Base-by-base conservation (phyloP, 768 basidiomycete genomes). In the Collybia sp. region DNA sequence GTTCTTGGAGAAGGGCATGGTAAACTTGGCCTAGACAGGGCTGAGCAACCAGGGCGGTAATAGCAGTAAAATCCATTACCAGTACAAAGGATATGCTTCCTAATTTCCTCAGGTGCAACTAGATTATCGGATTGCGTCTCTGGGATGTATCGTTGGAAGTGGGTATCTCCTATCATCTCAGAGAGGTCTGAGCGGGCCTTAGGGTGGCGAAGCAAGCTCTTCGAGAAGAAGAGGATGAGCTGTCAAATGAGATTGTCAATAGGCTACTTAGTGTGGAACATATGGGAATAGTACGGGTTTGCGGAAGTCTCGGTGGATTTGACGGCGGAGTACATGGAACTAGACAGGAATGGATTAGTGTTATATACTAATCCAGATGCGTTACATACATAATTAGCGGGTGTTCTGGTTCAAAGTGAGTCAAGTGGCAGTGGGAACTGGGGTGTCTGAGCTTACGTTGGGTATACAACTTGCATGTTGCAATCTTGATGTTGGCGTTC, bases 391-490 rank as follows among this genome's bases (percentile, higher is more conserved):
- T 95, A 95, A 75, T 95, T 97, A 42, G 93, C 88, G 6, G 96
- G 94, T 0, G 95, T 95, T 18, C 88, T 90, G 50, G 4, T 42
- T 5, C n/a, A 19, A 47, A 37, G 31, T 2, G 44, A 40, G 25
- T 36, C 49, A 12, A 50, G 44, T 53, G 58, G 52, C 57, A 44
- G 43, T 16, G 38, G 44, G 5, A n/a, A 38, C 0, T 5, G 33
- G 18, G 19, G 20, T 12, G 47, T 46, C 20, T 2, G 25, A 32
- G 75, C 86, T 65, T 60, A 89, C 86, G 93, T 93, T 4, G 93
- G 90, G 69, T 98, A 98, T 20, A 95, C 92, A 54, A 99, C 87
- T 69, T 98, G 96, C 91, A 98, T 92, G 63, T 98, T 99, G 69
- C 94, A 96, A 64, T 99, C 96, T 71, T 99, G 96, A 61, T 97